phyloP scores from a whole-genome alignment of 805 yeast genomes.

The Yarrowia sp. region DNA sequence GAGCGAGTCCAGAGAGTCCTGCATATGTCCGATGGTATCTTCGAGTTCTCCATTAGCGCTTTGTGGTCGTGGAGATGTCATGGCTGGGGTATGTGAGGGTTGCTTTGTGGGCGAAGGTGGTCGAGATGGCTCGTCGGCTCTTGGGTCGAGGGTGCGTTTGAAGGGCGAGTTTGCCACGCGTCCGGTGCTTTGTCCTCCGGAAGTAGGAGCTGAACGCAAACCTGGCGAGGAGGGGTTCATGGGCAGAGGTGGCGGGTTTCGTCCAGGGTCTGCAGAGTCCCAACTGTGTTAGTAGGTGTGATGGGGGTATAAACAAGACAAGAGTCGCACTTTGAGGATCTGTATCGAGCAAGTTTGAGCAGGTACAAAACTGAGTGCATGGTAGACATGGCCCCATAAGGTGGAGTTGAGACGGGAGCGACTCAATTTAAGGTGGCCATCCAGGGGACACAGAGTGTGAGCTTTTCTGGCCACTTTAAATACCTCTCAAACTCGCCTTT shows the following conservation, averaged over 20 bases:
- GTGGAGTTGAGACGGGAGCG: background rate
- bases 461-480: too few relatives aligned
- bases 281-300: conserved; percentile 12
- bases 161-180: conserved; percentile 6
- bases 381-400: background rate
- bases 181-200: background rate
- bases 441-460: too few relatives aligned
- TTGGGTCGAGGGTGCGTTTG: conserved; percentile 1
- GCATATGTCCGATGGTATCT: conserved; percentile 22
- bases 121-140: background rate
- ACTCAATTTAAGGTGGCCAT: background rate
- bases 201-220: conserved; percentile 10
- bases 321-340: background rate
- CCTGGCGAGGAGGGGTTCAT: conserved; percentile 18
- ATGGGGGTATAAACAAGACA: background rate
- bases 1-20: conserved; percentile 23
- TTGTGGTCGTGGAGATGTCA: background rate
- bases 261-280: conserved; percentile 23
- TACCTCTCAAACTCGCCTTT: too few relatives aligned
- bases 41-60: conserved; percentile 3
- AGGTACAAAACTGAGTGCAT: conserved; percentile 16
- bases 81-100: background rate
- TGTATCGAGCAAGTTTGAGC: conserved; percentile 20
- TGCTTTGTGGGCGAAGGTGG: background rate
- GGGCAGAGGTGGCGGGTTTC: conserved; percentile 27